Conservation (phyloP, 306 rosid species). For the Quercus suber region DNA sequence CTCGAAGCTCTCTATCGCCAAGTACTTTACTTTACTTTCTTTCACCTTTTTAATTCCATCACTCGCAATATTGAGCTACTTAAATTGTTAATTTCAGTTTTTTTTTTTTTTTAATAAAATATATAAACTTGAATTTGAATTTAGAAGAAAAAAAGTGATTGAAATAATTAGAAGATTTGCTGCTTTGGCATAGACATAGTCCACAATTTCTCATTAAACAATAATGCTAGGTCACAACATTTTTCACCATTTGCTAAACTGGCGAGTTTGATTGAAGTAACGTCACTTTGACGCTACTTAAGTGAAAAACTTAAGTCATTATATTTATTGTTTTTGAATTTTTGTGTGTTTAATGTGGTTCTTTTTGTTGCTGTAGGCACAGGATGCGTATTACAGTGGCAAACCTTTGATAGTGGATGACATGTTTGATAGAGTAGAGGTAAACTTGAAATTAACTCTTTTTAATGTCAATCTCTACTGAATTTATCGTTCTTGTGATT, state of each 20-base stretch:
- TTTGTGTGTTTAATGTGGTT: neutral
- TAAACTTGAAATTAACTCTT: constrained; percentile 2
- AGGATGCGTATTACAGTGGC: constrained; percentile 89
- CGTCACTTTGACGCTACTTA: no score
- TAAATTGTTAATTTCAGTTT: neutral
- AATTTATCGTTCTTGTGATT: neutral
- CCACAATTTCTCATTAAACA: no score
- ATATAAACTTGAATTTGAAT: no score
- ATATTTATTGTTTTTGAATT: neutral
- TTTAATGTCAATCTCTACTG: neutral
- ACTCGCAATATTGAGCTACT: neutral
- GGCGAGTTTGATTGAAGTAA: no score
- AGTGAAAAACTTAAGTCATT: no score
- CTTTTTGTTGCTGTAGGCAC: constrained; percentile 44
- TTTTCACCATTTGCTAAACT: no score
- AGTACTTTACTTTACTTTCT: constrained; percentile 17
- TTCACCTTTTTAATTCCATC: neutral
- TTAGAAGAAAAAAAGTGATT: no score
- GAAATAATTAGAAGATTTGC: no score
- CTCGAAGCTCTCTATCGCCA: constrained; percentile 83
- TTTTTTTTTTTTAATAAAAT: no score
- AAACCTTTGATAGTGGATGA: constrained; percentile 91
- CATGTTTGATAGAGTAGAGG: constrained; percentile 95
- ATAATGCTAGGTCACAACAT: no score
- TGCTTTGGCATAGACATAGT: no score